A percentile compares a stretch with the other conserved stretches of the same genome.
Conservation (phyloP, 2,329 filamentous ascomycete species). For the Fusarium nanum region DNA sequence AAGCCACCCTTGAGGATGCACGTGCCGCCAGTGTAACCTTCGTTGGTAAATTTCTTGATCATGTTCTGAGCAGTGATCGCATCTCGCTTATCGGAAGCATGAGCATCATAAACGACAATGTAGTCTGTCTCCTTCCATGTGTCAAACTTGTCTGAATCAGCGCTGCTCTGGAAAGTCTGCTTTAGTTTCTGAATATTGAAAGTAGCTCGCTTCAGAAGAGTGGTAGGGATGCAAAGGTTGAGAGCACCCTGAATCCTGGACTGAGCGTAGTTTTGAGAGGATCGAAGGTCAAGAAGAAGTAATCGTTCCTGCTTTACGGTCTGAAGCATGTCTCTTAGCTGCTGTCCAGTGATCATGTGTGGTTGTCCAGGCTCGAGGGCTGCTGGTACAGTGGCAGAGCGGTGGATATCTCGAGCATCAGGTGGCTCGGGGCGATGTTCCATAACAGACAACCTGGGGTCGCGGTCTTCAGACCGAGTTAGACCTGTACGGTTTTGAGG, state of each 20-base stretch:
- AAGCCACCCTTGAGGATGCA: slow-evolving; percentile 88
- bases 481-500: slow-evolving; percentile 46
- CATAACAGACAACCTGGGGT: slow-evolving; percentile 66
- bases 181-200: slow-evolving; percentile 90
- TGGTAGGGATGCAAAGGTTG: slow-evolving; percentile 95
- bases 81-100: slow-evolving; percentile 82
- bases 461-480: slow-evolving; percentile 61
- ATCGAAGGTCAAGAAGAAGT: slow-evolving; percentile 85
- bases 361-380: slow-evolving; percentile 60
- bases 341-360: slow-evolving; percentile 63
- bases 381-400: slow-evolving; percentile 65
- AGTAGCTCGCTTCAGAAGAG: slow-evolving; percentile 87
- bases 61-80: slow-evolving; percentile 85
- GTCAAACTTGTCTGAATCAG: slow-evolving; percentile 78
- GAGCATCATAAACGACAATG: slow-evolving; percentile 89
- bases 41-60: slow-evolving; percentile 89
- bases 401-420: slow-evolving; percentile 41
- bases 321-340: slow-evolving; percentile 68
- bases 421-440: slow-evolving; percentile 58
- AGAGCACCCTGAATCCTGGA: slow-evolving; percentile 83
- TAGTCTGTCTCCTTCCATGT: slow-evolving; percentile 79
- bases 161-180: slow-evolving; percentile 82
- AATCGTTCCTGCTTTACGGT: slow-evolving; percentile 56
- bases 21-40: slow-evolving; percentile 80
- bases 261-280: slow-evolving; percentile 82